phyloP scores from a whole-genome alignment of 1,284 basidiomycete genomes.

The Ustilago trichophora region DNA sequence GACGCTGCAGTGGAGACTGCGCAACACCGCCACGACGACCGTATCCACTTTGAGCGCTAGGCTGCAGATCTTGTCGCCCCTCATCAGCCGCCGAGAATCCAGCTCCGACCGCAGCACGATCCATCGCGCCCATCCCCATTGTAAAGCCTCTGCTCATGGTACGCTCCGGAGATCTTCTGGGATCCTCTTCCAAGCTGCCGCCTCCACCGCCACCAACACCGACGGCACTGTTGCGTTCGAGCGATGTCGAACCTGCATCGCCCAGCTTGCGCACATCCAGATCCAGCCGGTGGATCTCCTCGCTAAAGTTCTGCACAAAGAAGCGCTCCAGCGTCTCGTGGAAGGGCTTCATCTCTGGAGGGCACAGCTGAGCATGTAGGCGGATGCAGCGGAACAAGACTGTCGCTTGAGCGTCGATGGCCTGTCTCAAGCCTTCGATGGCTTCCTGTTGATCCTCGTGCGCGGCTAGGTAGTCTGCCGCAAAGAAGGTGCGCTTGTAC shows the following conservation, averaged over 20 bases:
- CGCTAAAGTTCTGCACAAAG: slow-evolving; percentile 87
- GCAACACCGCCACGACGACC: slow-evolving; percentile 10
- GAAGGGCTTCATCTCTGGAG: slow-evolving; percentile 86
- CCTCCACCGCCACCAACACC: slow-evolving; percentile 1
- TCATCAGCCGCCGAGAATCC: slow-evolving; percentile 22
- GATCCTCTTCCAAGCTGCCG: slow-evolving; percentile 16
- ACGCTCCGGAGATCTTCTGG: slow-evolving; percentile 34
- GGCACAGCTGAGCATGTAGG: slow-evolving; percentile 82
- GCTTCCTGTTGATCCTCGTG: slow-evolving; percentile 78
- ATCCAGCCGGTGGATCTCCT: slow-evolving; percentile 74
- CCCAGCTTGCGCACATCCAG: slow-evolving; percentile 40
- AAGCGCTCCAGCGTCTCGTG: slow-evolving; percentile 86
- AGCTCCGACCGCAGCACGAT: slow-evolving; percentile 12
- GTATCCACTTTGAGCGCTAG: slow-evolving; percentile 7
- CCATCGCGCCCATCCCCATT: slow-evolving; percentile 38
- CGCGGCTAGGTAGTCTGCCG: slow-evolving; percentile 74
- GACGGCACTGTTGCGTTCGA: slow-evolving; percentile 7
- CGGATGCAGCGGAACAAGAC: slow-evolving; percentile 84
- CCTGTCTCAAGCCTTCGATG: slow-evolving; percentile 76
- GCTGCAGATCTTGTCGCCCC: slow-evolving; percentile 35
- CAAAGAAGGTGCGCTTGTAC: slow-evolving; percentile 74
- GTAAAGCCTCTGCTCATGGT: slow-evolving; percentile 34
- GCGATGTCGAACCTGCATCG: slow-evolving; percentile 6
- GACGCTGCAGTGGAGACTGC: slow-evolving; percentile 45
- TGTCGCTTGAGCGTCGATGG: slow-evolving; percentile 79